Base-by-base conservation (phyloP, 2,329 filamentous ascomycete species). In the Trichoderma semiorbis region DNA sequence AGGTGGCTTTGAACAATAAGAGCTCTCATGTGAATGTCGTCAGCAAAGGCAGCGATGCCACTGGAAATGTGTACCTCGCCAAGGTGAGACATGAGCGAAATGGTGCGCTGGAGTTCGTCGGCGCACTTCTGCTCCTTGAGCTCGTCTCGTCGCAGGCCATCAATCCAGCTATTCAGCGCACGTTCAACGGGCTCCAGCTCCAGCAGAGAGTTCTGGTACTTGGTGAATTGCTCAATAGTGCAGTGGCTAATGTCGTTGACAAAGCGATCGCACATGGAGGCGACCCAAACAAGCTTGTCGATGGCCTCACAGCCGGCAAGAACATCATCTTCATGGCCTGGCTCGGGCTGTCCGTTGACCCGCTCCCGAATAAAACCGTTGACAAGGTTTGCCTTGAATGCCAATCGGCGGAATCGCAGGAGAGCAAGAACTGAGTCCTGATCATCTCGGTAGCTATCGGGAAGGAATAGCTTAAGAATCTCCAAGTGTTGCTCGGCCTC, bases 121-220 rank as follows among this genome's bases (percentile, higher is more conserved):
- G 93, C 91, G 78, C 94, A 94, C 76, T 93, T 91, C 79, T 92
- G 90, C 81, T 95, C 92, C 81, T 94, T 94, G 63, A 98, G 84
- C 70, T 97, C 94, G 75, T 97, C 94, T 67, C 90, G 90, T 74
- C 94, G 91, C 69, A 98, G 80, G 7, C 90, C 90, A 74, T 98
- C 95, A 71, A 98, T 93, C 89, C 94, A 97, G 70, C 88, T 88
- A 78, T 97, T 97, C 64, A 98, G 83, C 0, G 93, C 93, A 71
- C 94, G 89, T 82, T 99, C 96, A 12, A 98, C 93, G 0, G 95
- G 94, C 79, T 97, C 93, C 65, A 98, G 85, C 80, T 98, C 96
- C 76, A 94, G 93, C 72, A 96, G 82, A 2, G 94, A 93, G 55
- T 91, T 91, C 76, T 94, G 92, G 75, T 94, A 96, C 74, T 86